A percentile compares a stretch with the other conserved stretches of the same genome.
These are phyloP conservation scores for Verticillium nubilum DNA, from an alignment of 2,329 filamentous ascomycete species.

Conservation along the genomic window DNA sequence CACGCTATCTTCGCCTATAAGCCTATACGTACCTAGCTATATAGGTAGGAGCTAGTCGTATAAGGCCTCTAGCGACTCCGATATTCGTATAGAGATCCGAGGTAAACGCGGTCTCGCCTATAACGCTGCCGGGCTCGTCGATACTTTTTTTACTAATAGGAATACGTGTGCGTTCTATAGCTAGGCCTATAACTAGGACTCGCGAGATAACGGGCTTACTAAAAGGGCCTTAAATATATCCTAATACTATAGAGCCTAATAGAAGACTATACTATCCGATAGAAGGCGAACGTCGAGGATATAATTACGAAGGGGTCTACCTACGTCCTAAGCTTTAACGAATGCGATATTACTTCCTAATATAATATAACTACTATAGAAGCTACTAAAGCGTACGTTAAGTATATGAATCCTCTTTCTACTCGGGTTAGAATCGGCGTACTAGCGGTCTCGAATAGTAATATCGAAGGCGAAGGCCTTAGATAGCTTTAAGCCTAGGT, in stretches of 20 bases:
- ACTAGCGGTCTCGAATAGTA: constrained; percentile 58
- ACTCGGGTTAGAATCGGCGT: constrained; percentile 48
- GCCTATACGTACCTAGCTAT: background rate
- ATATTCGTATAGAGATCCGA: background rate
- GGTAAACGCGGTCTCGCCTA: constrained; percentile 64
- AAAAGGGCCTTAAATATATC: constrained; percentile 47
- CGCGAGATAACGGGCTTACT: constrained; percentile 33
- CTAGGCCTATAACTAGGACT: constrained; percentile 69
- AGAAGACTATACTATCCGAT: constrained; percentile 37
- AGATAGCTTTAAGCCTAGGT: constrained; percentile 51
- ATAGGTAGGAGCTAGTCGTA: background rate
- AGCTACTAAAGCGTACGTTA: constrained; percentile 46
- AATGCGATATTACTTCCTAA: constrained; percentile 59
- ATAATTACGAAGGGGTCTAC: constrained; percentile 50
- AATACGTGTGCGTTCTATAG: constrained; percentile 31
- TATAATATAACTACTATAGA: constrained; percentile 45
- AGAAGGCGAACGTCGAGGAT: constrained; percentile 41
- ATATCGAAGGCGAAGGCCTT: constrained; percentile 40
- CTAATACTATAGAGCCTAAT: constrained; percentile 61
- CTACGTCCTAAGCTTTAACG: constrained; percentile 64
- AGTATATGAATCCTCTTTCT: constrained; percentile 49
- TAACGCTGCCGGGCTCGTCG: constrained; percentile 52
- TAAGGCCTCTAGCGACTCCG: background rate
- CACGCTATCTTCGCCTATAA: background rate
- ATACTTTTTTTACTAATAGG: constrained; percentile 37